phyloP scores from a whole-genome alignment of 306 rosid genomes.

The Quercus aquifolioides region DNA sequence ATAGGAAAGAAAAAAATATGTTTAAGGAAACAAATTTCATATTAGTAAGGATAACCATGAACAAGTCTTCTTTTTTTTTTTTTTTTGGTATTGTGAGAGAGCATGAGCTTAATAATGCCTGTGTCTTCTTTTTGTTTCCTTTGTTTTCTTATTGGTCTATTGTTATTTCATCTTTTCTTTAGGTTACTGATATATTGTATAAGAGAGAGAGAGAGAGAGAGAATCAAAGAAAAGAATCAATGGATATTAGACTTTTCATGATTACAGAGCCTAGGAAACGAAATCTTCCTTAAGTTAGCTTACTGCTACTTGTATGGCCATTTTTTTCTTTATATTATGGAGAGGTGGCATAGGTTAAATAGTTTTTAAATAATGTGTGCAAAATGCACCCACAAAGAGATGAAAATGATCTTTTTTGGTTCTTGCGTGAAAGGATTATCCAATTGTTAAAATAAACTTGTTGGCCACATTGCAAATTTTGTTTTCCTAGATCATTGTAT shows the following conservation, averaged over 20 bases:
- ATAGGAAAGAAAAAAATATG: not conserved
- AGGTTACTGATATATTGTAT: not conserved
- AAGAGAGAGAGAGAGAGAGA: not conserved
- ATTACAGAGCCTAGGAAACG: not conserved
- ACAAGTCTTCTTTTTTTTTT: not conserved
- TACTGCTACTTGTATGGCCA: not conserved
- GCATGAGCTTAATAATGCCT: not conserved
- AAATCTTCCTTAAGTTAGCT: not conserved
- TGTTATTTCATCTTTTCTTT: not conserved
- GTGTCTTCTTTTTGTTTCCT: not conserved
- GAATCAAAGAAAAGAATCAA: not conserved
- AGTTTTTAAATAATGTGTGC: not conserved
- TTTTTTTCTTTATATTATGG: not conserved
- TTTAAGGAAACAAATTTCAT: not conserved
- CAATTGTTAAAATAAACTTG: not conserved
- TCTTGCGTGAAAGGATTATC: not conserved
- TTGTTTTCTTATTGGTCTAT: not conserved
- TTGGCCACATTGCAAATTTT: not conserved
- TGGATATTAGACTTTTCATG: not conserved
- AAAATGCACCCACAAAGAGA: not conserved
- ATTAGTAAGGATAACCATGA: not conserved
- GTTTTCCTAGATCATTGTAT: not conserved
- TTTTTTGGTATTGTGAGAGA: not conserved
- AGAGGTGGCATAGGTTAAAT: not conserved
- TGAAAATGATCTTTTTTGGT: not conserved